Evolutionary conservation across 2,329 filamentous ascomycete species (phyloP).

Genomic region (Exophiala aquamarina): DNA sequence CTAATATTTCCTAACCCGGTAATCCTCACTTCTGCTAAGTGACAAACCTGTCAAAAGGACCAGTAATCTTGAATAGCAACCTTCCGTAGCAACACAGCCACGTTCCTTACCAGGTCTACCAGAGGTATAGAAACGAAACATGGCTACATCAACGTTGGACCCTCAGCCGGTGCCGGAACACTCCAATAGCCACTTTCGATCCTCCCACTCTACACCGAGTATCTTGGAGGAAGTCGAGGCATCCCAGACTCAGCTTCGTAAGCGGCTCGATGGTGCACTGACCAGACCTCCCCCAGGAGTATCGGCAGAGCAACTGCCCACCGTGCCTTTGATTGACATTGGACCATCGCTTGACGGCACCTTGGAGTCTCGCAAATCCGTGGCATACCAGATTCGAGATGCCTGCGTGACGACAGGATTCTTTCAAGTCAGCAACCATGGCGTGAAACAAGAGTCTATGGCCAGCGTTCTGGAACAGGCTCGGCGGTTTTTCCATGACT

Average conservation of each 20-base stretch:
- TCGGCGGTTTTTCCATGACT: constrained; percentile 46
- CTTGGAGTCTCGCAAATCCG: constrained; percentile 9
- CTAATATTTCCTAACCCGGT: too few relatives aligned
- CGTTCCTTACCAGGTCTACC: too few relatives aligned
- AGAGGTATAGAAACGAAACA: too few relatives aligned
- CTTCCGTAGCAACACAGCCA: too few relatives aligned
- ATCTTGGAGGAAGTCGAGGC: constrained; percentile 25
- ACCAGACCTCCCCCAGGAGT: constrained; percentile 14
- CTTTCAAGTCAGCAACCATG: constrained; percentile 56
- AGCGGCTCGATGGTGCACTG: constrained; percentile 23
- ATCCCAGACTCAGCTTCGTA: constrained; percentile 20
- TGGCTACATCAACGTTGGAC: constrained; percentile 18
- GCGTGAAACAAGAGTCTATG: constrained; percentile 43
- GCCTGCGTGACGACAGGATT: constrained; percentile 53
- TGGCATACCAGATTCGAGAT: constrained; percentile 40
- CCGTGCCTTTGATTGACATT: constrained; percentile 28
- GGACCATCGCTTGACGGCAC: constrained; percentile 19
- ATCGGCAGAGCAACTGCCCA: constrained; percentile 15
- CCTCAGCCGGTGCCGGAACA: constrained; percentile 10
- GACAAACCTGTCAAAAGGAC: too few relatives aligned
- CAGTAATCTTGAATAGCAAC: too few relatives aligned
- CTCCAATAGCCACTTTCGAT: constrained; percentile 1
- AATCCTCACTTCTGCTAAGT: too few relatives aligned
- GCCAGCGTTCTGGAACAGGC: constrained; percentile 42
- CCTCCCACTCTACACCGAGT: constrained; percentile 5